A percentile compares a stretch with the other conserved stretches of the same genome.
Evolutionary conservation across 495 filamentous ascomycete genomes (phyloP).

Genomic region (Cercophora samala): DNA sequence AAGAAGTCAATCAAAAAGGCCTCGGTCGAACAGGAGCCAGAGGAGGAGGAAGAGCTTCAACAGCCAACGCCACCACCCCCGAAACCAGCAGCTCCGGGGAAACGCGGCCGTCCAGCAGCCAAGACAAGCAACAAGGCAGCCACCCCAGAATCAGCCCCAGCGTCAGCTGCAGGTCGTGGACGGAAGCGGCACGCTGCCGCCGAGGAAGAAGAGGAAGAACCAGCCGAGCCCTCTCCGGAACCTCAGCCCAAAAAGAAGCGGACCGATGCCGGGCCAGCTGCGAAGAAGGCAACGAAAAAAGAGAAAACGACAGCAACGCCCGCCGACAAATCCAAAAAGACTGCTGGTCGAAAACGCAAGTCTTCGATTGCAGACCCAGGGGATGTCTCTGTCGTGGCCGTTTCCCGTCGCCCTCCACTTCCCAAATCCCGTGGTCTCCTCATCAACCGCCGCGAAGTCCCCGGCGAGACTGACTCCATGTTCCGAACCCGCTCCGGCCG

Average conservation of each 20-base stretch:
- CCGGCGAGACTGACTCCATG: constrained; percentile 49
- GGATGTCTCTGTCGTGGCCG: constrained; percentile 36
- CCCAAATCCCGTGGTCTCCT: constrained; percentile 62
- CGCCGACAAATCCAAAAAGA: constrained; percentile 27
- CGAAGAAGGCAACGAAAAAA: constrained; percentile 4
- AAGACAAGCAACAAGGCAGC: constrained; percentile 19
- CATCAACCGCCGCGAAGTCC: constrained; percentile 65
- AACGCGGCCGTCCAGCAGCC: not conserved
- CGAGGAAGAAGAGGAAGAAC: constrained; percentile 16
- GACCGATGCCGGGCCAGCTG: not conserved
- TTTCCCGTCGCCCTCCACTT: constrained; percentile 50
- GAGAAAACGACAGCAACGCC: constrained; percentile 26
- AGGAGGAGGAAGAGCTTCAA: constrained; percentile 13
- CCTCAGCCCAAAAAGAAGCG: constrained; percentile 25
- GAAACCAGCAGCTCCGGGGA: constrained; percentile 6
- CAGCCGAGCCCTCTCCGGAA: constrained; percentile 13
- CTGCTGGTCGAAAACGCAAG: constrained; percentile 39
- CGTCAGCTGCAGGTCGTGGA: constrained; percentile 6
- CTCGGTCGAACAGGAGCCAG: constrained; percentile 11
- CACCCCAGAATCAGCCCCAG: constrained; percentile 5
- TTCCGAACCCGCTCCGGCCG: constrained; percentile 54
- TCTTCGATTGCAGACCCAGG: constrained; percentile 34
- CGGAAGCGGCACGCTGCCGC: constrained; percentile 27
- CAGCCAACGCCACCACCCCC: constrained; percentile 14
- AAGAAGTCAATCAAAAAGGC: constrained; percentile 17